phyloP scores from a whole-genome alignment of 108 stramenopile genomes.

The Cyclotella distinguenda region DNA sequence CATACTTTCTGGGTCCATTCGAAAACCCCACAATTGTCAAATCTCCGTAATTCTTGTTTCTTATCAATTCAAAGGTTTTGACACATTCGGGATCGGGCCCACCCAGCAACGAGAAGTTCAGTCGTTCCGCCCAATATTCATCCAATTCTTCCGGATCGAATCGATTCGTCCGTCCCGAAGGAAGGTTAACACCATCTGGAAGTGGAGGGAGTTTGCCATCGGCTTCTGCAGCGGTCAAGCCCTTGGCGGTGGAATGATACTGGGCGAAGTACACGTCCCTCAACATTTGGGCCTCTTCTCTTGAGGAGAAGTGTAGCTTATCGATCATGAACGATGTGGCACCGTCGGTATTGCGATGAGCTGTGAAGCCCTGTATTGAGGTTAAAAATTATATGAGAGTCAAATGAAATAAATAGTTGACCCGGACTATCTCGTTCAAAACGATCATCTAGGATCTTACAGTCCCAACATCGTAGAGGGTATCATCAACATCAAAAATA shows the following conservation, averaged over 20 bases:
- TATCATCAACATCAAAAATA: conserved; percentile 88
- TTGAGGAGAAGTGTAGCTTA: conserved; percentile 50
- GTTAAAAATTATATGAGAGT: neutral
- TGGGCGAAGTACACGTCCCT: conserved; percentile 71
- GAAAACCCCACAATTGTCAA: conserved; percentile 70
- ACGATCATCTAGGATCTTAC: conserved; percentile 15
- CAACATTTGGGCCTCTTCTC: conserved; percentile 51
- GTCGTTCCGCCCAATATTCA: conserved; percentile 66
- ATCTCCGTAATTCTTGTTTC: conserved; percentile 11
- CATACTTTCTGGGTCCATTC: conserved; percentile 74
- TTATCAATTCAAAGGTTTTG: conserved; percentile 36
- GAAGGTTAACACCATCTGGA: conserved; percentile 23
- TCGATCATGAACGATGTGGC: conserved; percentile 75
- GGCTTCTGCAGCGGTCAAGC: conserved; percentile 62
- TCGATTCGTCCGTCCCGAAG: conserved; percentile 7
- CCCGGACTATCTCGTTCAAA: neutral
- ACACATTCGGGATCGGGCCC: conserved; percentile 44
- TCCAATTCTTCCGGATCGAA: conserved; percentile 58
- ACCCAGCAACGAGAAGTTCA: conserved; percentile 64
- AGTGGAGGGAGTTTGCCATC: conserved; percentile 67
- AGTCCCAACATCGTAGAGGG: conserved; percentile 75
- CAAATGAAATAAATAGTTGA: neutral
- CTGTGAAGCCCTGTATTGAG: conserved; percentile 62
- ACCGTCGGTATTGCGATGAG: conserved; percentile 71
- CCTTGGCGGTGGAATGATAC: conserved; percentile 84